Evolutionary conservation across 164 flowering plant genomes (phyloP), one percentile per base, ranked within the genome.

Genomic region (Nymphaea colorata): DNA sequence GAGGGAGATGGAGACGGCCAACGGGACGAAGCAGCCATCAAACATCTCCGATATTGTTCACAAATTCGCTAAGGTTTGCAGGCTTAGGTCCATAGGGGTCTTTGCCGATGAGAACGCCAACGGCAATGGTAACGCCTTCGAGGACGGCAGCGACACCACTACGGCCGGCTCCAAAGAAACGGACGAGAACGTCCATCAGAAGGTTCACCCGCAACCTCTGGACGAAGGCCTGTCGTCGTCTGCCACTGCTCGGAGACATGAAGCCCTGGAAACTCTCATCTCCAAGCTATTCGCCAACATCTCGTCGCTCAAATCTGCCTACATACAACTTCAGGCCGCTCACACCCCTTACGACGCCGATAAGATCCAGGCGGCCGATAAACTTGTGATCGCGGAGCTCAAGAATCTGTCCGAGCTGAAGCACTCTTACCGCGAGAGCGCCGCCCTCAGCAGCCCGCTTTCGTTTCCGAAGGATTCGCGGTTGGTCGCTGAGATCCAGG

Each of bases 121-220:
- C 42, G 25, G 8, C 2, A 12, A 55, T n/a, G 63, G 59, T 70
- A 61, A 61, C 74, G 57, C 72, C 68, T 70, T 67, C 53, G 44
- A 70, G 73, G 71, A 75, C 71, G 79, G 79, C 71, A 87, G 84
- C 82, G 84, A 94, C 91, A 97, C 97, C 84, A 84, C 91, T 12
- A 61, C 89, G 69, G 70, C 83, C 69, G 57, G 57, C 57, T 51
- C 57, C 3, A 51, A 51, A 15, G 57, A 51, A 15, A 51, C 57
- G 12, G 57, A 51, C 12, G 91, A 83, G 80, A 94, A 89, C 66
- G 84, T 75, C 77, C 86, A 80, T 81, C 97, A 88, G 79, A 94
- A 89, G 84, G 92, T 94, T 64, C 96, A 91, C 74, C 98, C 98
- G 63, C 98, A 94, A 78, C 97, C 98, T 65, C 82, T 89, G 91